Evolutionary conservation across 495 filamentous ascomycete species (phyloP), one percentile per base, ranked within the genome.

Genomic region (Penicillium malachiteum): DNA sequence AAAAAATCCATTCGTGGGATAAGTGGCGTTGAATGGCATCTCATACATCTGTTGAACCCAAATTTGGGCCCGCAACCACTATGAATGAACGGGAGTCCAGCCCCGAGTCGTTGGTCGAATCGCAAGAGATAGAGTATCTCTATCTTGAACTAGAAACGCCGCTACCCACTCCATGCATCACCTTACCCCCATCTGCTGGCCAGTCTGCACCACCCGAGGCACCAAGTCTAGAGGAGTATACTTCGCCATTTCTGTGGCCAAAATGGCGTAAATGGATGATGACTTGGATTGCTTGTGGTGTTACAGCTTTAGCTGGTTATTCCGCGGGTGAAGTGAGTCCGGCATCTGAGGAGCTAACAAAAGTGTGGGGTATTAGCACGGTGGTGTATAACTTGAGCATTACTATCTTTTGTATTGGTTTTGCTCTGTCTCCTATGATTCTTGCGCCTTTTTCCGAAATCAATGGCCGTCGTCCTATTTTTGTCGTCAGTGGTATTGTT

Each of bases 381-480:
- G 78, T 88, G 10, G 84, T 87, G 17, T 82, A 87, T 33, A 74
- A 89, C 13, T 74, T 87, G n/a, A 90, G 90, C 11, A 88, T 96
- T 44, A 94, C 91, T 0, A 78, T 84, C 3, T 97, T 95, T 70
- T 92, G 89, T 37, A 62, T 80, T 31, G 93, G 93, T 8, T 97
- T 97, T 63, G 90, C 79, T 0, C 63, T 91, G 41, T 90, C 92
- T 0, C 93, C 93, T 0, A 96, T 97, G 91, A 75, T 92, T 9
- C 78, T 97, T 0, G 93, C 92, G 0, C 93, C 93, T 0, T 88
- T 97, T 57, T 91, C 88, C 1, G 93, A 97, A 74, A 85, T 96
- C 60, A 86, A 89, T 62, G 91, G 91, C 0, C 82, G 91, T 7
- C 82, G 87, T 55, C 89, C 91, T 0, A 87, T 96, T 18, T 95